Percentiles rank a stretch among this genome's conserved stretches.
phyloP scores from a whole-genome alignment of 495 filamentous ascomycete genomes.

The Rostrohypoxylon terebratum region DNA sequence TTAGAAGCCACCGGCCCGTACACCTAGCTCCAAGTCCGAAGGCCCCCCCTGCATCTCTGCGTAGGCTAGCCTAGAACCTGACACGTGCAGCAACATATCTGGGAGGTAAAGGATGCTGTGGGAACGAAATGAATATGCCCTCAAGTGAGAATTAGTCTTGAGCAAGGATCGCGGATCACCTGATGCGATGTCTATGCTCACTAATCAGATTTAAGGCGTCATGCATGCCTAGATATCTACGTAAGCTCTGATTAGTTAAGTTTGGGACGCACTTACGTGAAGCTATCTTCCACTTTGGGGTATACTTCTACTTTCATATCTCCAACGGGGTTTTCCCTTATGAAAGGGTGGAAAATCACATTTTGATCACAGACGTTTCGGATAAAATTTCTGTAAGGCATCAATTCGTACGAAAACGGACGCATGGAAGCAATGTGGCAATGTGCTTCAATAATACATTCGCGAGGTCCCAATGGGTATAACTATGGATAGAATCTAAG shows the following conservation, averaged over 20 bases:
- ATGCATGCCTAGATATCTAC: neutral
- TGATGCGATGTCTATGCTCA: neutral
- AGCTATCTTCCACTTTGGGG: neutral
- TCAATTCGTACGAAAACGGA: slow-evolving; percentile 8
- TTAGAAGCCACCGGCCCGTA: neutral
- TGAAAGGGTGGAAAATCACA: neutral
- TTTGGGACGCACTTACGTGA: neutral
- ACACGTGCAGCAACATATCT: neutral
- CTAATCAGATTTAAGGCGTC: neutral
- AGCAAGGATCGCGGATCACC: neutral
- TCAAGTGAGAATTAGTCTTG: neutral
- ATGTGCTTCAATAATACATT: slow-evolving; percentile 16
- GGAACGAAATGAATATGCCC: neutral
- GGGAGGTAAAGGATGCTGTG: neutral
- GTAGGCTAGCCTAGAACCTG: slow-evolving; percentile 2
- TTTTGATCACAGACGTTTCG: neutral
- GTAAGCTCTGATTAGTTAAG: neutral
- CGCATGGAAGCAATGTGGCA: slow-evolving; percentile 5
- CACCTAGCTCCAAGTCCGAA: neutral
- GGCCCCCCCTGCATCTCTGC: neutral
- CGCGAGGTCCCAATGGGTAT: slow-evolving; percentile 11
- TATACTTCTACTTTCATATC: neutral
- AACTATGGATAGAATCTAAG: slow-evolving; percentile 21
- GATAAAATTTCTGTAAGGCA: neutral
- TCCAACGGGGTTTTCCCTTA: slow-evolving; percentile 9